Conservation (phyloP, 1,284 basidiomycete species). For the Microbotryum violaceum region DNA sequence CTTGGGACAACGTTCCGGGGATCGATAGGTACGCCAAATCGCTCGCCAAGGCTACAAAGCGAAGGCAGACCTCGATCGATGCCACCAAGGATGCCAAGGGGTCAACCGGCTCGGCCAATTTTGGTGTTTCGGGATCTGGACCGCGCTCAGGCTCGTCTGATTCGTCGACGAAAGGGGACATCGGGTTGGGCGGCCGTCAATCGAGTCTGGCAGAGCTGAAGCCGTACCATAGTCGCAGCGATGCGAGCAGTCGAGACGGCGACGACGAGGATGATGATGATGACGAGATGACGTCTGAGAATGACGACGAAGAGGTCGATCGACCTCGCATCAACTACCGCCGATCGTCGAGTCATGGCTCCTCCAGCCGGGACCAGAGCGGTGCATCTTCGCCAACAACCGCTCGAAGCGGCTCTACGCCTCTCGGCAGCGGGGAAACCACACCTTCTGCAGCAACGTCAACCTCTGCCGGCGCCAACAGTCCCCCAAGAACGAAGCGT, state of each 20-base stretch:
- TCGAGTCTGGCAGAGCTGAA: conserved; percentile 4
- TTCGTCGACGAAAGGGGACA: neutral
- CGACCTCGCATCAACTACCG: neutral
- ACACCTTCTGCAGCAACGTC: neutral
- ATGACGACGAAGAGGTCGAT: conserved; percentile 3
- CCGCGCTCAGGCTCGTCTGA: no score
- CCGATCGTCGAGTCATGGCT: neutral
- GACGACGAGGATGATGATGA: conserved; percentile 74
- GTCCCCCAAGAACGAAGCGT: no score
- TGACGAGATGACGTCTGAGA: conserved; percentile 34
- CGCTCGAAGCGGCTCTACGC: neutral
- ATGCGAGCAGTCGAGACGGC: conserved; percentile 62
- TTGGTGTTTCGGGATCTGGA: no score
- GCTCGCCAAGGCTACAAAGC: conserved; percentile 45
- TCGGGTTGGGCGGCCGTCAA: conserved; percentile 2
- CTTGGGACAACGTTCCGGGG: conserved; percentile 70
- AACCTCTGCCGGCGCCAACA: neutral
- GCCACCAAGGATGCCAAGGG: no score
- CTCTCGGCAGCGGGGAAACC: neutral
- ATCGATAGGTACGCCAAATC: conserved; percentile 66
- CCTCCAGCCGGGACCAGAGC: neutral
- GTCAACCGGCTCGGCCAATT: no score
- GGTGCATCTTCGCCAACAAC: neutral
- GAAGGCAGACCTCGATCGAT: conserved; percentile 34
- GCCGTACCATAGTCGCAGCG: conserved; percentile 17